These are phyloP conservation scores for Tetracladium setigerum DNA, from an alignment of 495 filamentous ascomycete genomes.

Conservation along the genomic window DNA sequence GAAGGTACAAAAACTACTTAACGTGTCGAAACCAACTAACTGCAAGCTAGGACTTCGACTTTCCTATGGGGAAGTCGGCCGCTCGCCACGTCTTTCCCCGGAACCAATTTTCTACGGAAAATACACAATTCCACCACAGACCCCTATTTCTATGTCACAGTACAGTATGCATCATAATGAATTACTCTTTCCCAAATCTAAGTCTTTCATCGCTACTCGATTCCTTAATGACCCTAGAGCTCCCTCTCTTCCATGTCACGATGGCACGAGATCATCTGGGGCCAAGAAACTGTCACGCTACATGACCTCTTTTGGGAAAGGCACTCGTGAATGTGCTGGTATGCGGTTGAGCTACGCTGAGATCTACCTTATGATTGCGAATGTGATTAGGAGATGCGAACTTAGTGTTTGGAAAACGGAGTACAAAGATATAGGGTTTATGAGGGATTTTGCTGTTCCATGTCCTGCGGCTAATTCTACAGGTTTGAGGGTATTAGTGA, in stretches of 20 bases:
- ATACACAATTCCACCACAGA: constrained; percentile 25
- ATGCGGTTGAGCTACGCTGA: constrained; percentile 39
- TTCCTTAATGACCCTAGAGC: constrained; percentile 28
- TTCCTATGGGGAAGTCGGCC: constrained; percentile 28
- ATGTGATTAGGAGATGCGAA: constrained; percentile 25
- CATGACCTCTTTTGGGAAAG: constrained; percentile 41
- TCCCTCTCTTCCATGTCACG: neutral
- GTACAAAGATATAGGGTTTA: constrained; percentile 3
- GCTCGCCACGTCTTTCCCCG: constrained; percentile 19
- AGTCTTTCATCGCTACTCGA: constrained; percentile 40
- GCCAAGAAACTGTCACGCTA: constrained; percentile 34
- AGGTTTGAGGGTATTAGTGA: constrained; percentile 7
- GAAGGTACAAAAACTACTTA: constrained; percentile 26
- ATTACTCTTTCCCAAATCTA: constrained; percentile 38
- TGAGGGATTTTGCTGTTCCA: neutral
- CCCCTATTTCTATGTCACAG: constrained; percentile 38
- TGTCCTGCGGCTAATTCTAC: constrained; percentile 1
- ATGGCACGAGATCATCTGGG: constrained; percentile 4
- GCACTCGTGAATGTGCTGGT: constrained; percentile 41
- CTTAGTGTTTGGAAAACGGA: constrained; percentile 10
- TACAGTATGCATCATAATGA: constrained; percentile 40
- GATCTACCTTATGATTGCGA: constrained; percentile 31
- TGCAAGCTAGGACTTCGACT: constrained; percentile 35
- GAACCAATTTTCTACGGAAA: constrained; percentile 15
- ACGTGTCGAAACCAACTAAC: neutral